These are phyloP conservation scores for Pleurostoma richardsiae DNA, from an alignment of 2,329 filamentous ascomycete species.

Conservation along the genomic window DNA sequence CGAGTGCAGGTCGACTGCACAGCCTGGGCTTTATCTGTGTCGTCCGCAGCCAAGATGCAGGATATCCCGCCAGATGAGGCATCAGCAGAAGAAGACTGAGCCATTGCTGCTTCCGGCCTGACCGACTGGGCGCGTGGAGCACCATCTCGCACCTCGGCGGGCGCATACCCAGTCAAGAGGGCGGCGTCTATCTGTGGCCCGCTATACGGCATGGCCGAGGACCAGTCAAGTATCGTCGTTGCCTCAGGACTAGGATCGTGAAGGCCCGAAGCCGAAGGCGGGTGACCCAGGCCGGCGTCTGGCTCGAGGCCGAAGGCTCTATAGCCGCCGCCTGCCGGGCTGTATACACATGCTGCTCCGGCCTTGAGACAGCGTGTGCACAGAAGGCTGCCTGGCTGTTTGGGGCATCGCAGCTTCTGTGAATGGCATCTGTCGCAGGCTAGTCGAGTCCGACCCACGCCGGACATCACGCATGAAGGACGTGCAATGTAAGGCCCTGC, in stretches of 20 bases:
- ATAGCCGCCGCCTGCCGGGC: slow-evolving; percentile 21
- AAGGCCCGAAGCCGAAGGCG: too few relatives aligned
- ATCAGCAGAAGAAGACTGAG: too few relatives aligned
- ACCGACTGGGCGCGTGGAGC: background rate
- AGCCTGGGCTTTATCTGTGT: too few relatives aligned
- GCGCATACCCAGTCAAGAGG: background rate
- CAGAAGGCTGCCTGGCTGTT: slow-evolving; percentile 23
- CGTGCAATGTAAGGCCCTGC: too few relatives aligned
- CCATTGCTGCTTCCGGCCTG: too few relatives aligned
- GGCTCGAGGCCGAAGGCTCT: background rate
- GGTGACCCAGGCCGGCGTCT: too few relatives aligned
- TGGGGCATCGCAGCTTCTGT: slow-evolving; percentile 41
- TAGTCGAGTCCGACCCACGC: slow-evolving; percentile 18
- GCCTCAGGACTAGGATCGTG: too few relatives aligned
- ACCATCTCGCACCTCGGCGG: background rate
- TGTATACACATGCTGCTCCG: slow-evolving; percentile 33
- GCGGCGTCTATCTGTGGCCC: background rate
- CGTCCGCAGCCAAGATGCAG: too few relatives aligned
- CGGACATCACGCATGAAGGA: slow-evolving; percentile 11
- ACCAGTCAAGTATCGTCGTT: background rate
- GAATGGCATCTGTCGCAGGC: slow-evolving; percentile 40
- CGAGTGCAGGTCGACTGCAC: slow-evolving; percentile 9
- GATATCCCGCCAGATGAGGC: background rate
- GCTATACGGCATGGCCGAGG: background rate
- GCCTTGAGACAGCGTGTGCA: slow-evolving; percentile 38